Evolutionary conservation across 2,329 filamentous ascomycete species (phyloP), one percentile per base, ranked within the genome.

Genomic region (Chrysoporthe cubensis): DNA sequence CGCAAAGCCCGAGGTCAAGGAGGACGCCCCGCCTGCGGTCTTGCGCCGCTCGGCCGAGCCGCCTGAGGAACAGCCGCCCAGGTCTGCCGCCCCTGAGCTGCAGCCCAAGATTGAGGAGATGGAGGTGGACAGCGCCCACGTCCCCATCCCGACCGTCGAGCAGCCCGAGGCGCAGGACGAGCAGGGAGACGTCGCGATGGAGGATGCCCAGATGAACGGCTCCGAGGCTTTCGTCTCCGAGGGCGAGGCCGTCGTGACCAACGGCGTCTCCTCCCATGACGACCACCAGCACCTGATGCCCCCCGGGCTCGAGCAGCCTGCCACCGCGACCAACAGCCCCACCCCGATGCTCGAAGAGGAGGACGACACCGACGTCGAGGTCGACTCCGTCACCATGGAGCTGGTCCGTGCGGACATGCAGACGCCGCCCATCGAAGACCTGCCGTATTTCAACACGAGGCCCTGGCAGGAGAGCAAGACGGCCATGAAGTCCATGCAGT

Each of bases 301-400:
- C n/a, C 67, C 69, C 2, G 72, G 70, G 32, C 67, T 71, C 32
- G 70, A 64, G 40, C 72, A 63, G 58, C 69, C 46, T 50, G 65
- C 43, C 32, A 73, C 73, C 5, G 76, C 69, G 1, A 75, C 75
- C 0, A 85, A 80, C 68, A 85, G 81, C 8, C 83, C 84, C 4
- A 85, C 84, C 4, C 83, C 82, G 52, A 78, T 80, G 42, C 80
- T 83, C 56, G 82, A 84, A 48, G 83, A 84, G 62, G 84, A 84
- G 43, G 80, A 86, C 62, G 83, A 84, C 60, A 87, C 85, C 2
- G 85, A 87, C 69, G 81, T 85, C 8, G 85, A 88, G 62, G 80
- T 85, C 48, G 81, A 85, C n/a, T 81, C 80, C 48, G 78, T 83
- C 69, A 81, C 81, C n/a, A 75, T 84, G 37, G 82, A 84, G 52